These are phyloP conservation scores for Camillea tinctor DNA, from an alignment of 2,329 filamentous ascomycete genomes.

Conservation along the genomic window DNA sequence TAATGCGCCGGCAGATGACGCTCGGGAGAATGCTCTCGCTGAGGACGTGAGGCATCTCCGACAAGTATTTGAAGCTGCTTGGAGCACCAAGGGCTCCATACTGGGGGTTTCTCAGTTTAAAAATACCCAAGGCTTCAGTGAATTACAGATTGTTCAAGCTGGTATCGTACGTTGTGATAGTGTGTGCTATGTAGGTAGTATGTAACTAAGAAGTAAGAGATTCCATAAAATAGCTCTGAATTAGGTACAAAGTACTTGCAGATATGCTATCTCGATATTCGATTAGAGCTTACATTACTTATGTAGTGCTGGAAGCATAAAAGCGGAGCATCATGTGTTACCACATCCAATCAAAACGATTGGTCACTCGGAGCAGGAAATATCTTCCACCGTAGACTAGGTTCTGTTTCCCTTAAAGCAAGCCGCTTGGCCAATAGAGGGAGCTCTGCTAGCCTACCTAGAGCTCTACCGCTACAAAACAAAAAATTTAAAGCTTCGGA, in stretches of 20 bases:
- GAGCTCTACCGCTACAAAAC: constrained; percentile 15
- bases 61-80: constrained; percentile 28
- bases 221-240: not conserved
- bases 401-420: not conserved
- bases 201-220: constrained; percentile 4
- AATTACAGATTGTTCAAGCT: not conserved
- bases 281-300: no score
- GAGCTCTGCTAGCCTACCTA: not conserved
- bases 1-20: constrained; percentile 10
- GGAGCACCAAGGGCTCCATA: constrained; percentile 32
- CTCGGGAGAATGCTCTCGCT: constrained; percentile 23
- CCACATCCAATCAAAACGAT: not conserved
- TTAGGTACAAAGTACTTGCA: not conserved
- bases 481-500: constrained; percentile 21
- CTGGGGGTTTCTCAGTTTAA: not conserved
- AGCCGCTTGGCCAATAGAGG: not conserved
- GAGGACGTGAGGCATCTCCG: constrained; percentile 26
- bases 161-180: not conserved
- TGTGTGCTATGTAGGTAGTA: no score
- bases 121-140: not conserved
- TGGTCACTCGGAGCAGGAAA: not conserved
- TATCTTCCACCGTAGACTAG: not conserved
- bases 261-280: not conserved
- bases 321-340: no score
- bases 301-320: no score